Evolutionary conservation across 805 yeast species (phyloP).

Genomic region (Kluyveromyces aestuarii): DNA sequence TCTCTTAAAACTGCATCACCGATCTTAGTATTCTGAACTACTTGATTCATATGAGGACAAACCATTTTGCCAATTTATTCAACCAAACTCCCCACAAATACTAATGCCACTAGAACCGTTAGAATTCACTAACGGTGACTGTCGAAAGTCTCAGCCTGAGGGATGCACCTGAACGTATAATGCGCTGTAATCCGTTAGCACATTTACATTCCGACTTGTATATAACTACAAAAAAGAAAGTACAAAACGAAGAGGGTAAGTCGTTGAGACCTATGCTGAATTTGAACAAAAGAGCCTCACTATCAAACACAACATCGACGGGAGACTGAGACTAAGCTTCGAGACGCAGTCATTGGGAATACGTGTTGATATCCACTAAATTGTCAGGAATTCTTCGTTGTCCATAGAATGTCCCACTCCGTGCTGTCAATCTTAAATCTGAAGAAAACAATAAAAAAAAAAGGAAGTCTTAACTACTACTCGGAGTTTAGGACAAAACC

Average conservation of each 20-base stretch:
- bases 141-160: background rate
- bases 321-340: background rate
- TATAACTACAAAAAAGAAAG: background rate
- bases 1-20: slow-evolving; percentile 21
- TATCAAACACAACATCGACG: background rate
- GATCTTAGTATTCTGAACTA: slow-evolving; percentile 25
- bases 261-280: background rate
- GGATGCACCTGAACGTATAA: background rate
- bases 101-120: background rate
- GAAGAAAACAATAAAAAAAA: background rate
- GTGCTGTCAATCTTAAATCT: background rate
- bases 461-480: background rate
- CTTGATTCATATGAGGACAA: slow-evolving; percentile 24
- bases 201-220: background rate
- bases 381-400: background rate
- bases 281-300: background rate
- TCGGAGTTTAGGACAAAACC: background rate
- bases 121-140: background rate
- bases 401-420: background rate
- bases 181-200: background rate
- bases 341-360: background rate
- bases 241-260: background rate
- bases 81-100: background rate
- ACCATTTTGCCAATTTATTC: slow-evolving; percentile 17
- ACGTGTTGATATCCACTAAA: background rate